Evolutionary conservation across 495 filamentous ascomycete genomes (phyloP).

Genomic region (Trichoderma reesei): DNA sequence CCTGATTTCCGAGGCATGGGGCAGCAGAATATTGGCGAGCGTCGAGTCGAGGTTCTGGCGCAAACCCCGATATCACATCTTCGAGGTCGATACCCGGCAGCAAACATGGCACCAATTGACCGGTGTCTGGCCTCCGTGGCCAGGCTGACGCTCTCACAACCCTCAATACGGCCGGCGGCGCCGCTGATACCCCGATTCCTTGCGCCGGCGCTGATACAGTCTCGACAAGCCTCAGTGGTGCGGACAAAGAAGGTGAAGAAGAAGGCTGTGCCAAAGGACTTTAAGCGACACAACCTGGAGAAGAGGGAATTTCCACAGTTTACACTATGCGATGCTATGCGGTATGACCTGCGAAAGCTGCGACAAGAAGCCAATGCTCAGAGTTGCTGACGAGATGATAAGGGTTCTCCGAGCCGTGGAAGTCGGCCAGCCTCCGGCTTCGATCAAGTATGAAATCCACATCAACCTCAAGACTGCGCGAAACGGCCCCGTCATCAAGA

Average conservation of each 20-base stretch:
- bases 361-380: background rate
- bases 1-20: constrained; percentile 1
- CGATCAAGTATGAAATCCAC: constrained; percentile 78
- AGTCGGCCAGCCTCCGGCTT: constrained; percentile 66
- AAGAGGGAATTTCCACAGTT: constrained; percentile 53
- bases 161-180: constrained; percentile 22
- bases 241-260: constrained; percentile 48
- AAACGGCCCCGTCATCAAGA: constrained; percentile 77
- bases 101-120: constrained; percentile 32
- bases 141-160: constrained; percentile 39
- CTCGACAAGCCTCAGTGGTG: constrained; percentile 31
- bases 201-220: constrained; percentile 27
- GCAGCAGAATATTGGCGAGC: constrained; percentile 9
- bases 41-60: constrained; percentile 11
- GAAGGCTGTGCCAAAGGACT: constrained; percentile 42
- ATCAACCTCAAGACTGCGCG: constrained; percentile 68
- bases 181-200: constrained; percentile 33
- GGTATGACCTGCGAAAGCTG: constrained; percentile 38
- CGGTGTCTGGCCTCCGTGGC: constrained; percentile 53
- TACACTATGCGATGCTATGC: constrained; percentile 85
- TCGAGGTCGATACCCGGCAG: background rate
- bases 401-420: constrained; percentile 88
- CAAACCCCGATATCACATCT: constrained; percentile 6
- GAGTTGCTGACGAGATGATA: constrained; percentile 11
- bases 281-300: constrained; percentile 42